These are phyloP conservation scores for Pseudomicrostroma phylloplanum DNA, from an alignment of 1,284 basidiomycete species.

Conservation along the genomic window DNA sequence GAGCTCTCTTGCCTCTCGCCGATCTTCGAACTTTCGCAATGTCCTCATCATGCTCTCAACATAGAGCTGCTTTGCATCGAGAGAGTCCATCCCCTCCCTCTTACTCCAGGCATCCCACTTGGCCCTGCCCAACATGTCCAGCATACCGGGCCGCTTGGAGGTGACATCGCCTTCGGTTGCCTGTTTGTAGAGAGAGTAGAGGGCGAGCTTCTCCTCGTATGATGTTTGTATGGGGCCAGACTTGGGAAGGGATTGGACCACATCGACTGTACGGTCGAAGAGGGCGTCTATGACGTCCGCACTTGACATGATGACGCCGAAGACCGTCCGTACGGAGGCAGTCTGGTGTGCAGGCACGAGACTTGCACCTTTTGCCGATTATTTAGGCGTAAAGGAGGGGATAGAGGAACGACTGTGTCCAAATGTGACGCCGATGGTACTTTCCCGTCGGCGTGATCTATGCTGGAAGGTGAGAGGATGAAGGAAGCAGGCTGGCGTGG, in stretches of 20 bases:
- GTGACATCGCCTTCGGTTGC: conserved; percentile 82
- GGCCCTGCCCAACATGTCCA: conserved; percentile 85
- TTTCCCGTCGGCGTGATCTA: too few species aligned
- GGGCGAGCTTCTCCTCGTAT: conserved; percentile 89
- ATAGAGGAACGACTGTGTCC: too few species aligned
- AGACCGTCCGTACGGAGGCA: too few species aligned
- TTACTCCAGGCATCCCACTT: conserved; percentile 98
- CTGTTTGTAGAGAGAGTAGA: conserved; percentile 91
- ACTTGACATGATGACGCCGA: conserved; percentile 37
- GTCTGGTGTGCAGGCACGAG: too few species aligned
- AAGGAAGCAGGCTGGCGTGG: too few species aligned
- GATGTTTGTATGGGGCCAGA: conserved; percentile 91
- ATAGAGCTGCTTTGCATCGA: conserved; percentile 82
- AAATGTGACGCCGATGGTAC: too few species aligned
- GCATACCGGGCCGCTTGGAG: conserved; percentile 72
- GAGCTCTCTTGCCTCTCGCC: conserved; percentile 67
- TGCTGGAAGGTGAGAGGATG: too few species aligned
- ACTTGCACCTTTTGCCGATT: too few species aligned
- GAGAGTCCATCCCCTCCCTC: conserved; percentile 69
- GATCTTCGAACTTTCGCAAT: conserved; percentile 72
- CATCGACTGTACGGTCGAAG: conserved; percentile 88
- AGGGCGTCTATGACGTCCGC: conserved; percentile 55
- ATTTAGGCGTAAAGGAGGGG: too few species aligned
- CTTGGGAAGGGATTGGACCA: conserved; percentile 81
- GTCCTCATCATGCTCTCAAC: conserved; percentile 82